These are phyloP conservation scores for Brettanomyces custersianus DNA, from an alignment of 805 yeast species.

Conservation along the genomic window DNA sequence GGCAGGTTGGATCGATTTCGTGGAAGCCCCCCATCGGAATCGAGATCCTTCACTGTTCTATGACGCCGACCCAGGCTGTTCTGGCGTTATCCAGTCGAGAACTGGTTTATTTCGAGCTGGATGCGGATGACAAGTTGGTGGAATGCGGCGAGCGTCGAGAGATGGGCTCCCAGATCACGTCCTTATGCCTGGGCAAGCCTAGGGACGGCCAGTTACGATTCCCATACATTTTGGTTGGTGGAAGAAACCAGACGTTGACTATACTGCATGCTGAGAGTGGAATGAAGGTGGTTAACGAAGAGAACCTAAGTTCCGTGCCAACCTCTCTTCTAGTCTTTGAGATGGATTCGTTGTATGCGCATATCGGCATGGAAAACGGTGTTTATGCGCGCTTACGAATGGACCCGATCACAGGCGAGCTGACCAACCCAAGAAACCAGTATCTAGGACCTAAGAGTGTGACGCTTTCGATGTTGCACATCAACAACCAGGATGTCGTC, in stretches of 20 bases:
- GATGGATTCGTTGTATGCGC: constrained; percentile 34
- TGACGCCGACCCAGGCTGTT: constrained; percentile 60
- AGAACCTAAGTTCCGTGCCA: constrained; percentile 52
- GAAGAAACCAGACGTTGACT: constrained; percentile 61
- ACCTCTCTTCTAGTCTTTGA: constrained; percentile 24
- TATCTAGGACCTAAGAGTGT: constrained; percentile 70
- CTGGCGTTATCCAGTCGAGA: constrained; percentile 67
- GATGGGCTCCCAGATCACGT: constrained; percentile 40
- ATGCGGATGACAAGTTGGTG: constrained; percentile 55
- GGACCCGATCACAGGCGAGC: constrained; percentile 50
- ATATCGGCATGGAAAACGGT: constrained; percentile 81
- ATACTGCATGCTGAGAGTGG: constrained; percentile 55
- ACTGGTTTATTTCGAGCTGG: constrained; percentile 70
- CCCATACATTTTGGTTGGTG: constrained; percentile 59
- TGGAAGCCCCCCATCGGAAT: constrained; percentile 85
- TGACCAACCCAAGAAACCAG: constrained; percentile 55
- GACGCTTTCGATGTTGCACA: constrained; percentile 30
- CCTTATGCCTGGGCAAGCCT: constrained; percentile 41
- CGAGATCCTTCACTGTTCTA: constrained; percentile 46
- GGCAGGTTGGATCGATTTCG: constrained; percentile 42
- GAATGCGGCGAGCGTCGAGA: constrained; percentile 62
- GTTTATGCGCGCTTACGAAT: constrained; percentile 58
- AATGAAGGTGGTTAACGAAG: constrained; percentile 53
- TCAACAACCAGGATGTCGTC: constrained; percentile 27
- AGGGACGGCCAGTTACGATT: constrained; percentile 39